A percentile compares a stretch with the other conserved stretches of the same genome.
phyloP scores from a whole-genome alignment of 2,329 filamentous ascomycete genomes.

The Aplosporella prunicola region DNA sequence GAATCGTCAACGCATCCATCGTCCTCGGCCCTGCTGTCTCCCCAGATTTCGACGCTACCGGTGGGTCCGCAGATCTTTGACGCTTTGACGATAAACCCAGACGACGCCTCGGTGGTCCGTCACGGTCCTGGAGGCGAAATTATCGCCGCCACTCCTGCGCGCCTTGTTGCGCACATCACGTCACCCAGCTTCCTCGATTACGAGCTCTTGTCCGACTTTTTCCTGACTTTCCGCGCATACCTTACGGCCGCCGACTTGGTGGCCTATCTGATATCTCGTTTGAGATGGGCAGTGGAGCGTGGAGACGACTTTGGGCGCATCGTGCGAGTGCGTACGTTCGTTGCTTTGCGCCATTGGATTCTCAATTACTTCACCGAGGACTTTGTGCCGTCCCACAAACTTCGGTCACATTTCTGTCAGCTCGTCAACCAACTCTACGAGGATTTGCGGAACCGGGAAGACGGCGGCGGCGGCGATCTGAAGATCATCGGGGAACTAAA shows the following conservation, averaged over 20 bases:
- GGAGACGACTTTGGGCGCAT: slow-evolving; percentile 80
- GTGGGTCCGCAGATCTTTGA: slow-evolving; percentile 67
- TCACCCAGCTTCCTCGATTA: slow-evolving; percentile 95
- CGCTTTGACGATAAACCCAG: slow-evolving; percentile 67
- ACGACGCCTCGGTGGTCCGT: slow-evolving; percentile 72
- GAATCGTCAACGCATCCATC: slow-evolving; percentile 24
- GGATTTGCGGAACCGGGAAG: slow-evolving; percentile 41
- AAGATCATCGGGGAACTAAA: slow-evolving; percentile 93
- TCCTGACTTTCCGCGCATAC: slow-evolving; percentile 87
- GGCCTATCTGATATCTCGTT: slow-evolving; percentile 71
- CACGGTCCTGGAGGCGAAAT: slow-evolving; percentile 70
- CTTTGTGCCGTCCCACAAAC: slow-evolving; percentile 65
- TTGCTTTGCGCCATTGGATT: slow-evolving; percentile 93
- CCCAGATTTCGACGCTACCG: slow-evolving; percentile 27
- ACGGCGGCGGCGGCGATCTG: slow-evolving; percentile 52
- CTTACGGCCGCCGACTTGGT: slow-evolving; percentile 68
- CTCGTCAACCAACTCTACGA: slow-evolving; percentile 59
- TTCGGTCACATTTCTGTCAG: slow-evolving; percentile 71
- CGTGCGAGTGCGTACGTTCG: slow-evolving; percentile 91
- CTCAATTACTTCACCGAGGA: slow-evolving; percentile 96
- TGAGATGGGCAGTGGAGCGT: slow-evolving; percentile 77
- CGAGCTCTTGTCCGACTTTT: slow-evolving; percentile 94
- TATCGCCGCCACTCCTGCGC: slow-evolving; percentile 78
- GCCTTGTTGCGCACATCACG: slow-evolving; percentile 91
- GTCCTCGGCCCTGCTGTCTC: slow-evolving; percentile 22